These are phyloP conservation scores for Apiosordaria backusii DNA, from an alignment of 495 filamentous ascomycete species.

Conservation along the genomic window DNA sequence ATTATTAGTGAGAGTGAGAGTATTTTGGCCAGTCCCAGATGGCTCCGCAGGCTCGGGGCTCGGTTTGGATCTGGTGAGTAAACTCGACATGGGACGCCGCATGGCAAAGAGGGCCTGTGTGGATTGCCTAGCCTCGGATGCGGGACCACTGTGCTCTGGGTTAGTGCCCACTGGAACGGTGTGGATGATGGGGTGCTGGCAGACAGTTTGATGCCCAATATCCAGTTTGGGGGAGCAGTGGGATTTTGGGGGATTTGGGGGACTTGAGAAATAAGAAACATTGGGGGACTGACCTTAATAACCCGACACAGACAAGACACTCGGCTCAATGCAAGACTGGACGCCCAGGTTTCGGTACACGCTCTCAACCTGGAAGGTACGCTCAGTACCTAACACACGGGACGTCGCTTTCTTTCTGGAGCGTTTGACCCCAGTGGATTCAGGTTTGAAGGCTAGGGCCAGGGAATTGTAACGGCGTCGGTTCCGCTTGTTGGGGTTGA, in stretches of 20 bases:
- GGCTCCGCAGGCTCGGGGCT: slow-evolving; percentile 25
- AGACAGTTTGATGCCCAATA: not conserved
- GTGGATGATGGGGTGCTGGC: not conserved
- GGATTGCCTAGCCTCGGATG: slow-evolving; percentile 28
- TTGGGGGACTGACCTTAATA: not conserved
- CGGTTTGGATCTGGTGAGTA: slow-evolving; percentile 29
- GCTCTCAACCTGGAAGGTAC: not conserved
- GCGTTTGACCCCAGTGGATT: not conserved
- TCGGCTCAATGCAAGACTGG: not conserved
- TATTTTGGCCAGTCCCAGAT: not conserved
- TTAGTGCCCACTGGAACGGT: not conserved
- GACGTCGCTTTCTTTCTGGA: not conserved
- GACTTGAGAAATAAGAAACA: not conserved
- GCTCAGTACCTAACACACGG: not conserved
- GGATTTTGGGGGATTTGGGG: not conserved
- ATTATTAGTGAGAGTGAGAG: not conserved
- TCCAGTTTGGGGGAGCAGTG: not conserved
- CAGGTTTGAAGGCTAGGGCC: not conserved
- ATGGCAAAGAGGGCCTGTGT: slow-evolving; percentile 29
- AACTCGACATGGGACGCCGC: slow-evolving; percentile 27
- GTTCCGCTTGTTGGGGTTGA: slow-evolving; percentile 14
- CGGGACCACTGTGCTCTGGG: not conserved
- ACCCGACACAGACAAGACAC: slow-evolving; percentile 1
- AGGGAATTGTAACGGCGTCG: slow-evolving; percentile 11
- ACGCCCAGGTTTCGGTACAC: not conserved